Percentiles rank a stretch among this genome's conserved stretches.
Evolutionary conservation across 169 alveolate species (phyloP).

Genomic region (Neospora caninum): DNA sequence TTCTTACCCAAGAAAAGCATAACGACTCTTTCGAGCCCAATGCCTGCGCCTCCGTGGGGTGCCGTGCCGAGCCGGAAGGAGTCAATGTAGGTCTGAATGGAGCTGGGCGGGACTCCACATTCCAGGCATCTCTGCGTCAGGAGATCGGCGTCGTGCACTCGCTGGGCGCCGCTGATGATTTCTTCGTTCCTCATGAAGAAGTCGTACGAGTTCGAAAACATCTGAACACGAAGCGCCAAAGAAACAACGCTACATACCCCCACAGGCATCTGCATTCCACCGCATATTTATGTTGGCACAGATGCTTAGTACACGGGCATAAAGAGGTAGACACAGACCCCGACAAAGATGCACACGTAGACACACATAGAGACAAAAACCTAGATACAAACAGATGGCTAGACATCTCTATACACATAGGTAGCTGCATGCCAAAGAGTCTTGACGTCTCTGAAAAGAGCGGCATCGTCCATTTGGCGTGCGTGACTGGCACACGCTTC

Average conservation of each 20-base stretch:
- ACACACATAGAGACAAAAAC: not conserved
- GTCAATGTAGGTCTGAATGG: conserved; percentile 86
- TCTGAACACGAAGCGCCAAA: conserved; percentile 48
- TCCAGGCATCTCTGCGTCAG: conserved; percentile 68
- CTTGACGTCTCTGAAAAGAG: too few species aligned
- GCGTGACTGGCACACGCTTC: too few species aligned
- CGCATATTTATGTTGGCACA: too few species aligned
- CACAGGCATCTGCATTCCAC: too few species aligned
- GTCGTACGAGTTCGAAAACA: conserved; percentile 95
- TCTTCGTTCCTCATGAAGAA: conserved; percentile 99
- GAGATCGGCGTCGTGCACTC: conserved; percentile 96
- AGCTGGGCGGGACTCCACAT: conserved; percentile 68
- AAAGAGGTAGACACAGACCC: too few species aligned
- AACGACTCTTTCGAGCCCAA: conserved; percentile 99
- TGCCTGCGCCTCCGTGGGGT: conserved; percentile 99
- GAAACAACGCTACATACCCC: not conserved
- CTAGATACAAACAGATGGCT: too few species aligned
- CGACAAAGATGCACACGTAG: too few species aligned
- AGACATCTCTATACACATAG: too few species aligned
- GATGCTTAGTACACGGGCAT: too few species aligned
- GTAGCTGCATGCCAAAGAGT: too few species aligned
- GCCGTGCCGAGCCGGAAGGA: conserved; percentile 96
- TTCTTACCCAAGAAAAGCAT: conserved; percentile 90
- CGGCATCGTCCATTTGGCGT: too few species aligned
- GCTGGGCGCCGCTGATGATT: conserved; percentile 98